phyloP scores from a whole-genome alignment of 2,329 filamentous ascomycete genomes.

The Lecanicillium sp. region DNA sequence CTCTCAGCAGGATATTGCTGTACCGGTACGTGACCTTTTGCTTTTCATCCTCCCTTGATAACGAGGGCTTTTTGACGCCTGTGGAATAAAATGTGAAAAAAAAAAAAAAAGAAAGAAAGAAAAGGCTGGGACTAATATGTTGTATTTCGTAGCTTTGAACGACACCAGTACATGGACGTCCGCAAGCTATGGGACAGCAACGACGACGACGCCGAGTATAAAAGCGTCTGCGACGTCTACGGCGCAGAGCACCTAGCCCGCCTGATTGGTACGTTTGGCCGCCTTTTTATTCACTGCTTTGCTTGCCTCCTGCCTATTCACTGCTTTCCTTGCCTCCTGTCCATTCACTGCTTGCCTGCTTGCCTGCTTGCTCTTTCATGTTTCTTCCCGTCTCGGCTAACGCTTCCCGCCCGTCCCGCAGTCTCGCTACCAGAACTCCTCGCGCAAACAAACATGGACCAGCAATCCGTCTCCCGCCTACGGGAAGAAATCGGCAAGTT shows the following conservation, averaged over 20 bases:
- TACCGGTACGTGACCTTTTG: slow-evolving; percentile 53
- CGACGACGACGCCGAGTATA: slow-evolving; percentile 58
- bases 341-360: neutral
- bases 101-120: too few relatives aligned
- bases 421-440: slow-evolving; percentile 88
- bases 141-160: slow-evolving; percentile 93
- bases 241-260: slow-evolving; percentile 88
- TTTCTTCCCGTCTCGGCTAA: neutral
- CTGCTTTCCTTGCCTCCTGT: too few relatives aligned
- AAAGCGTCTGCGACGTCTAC: slow-evolving; percentile 73
- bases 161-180: slow-evolving; percentile 76
- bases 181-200: slow-evolving; percentile 60
- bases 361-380: neutral
- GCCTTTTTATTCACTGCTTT: neutral
- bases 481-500: slow-evolving; percentile 85
- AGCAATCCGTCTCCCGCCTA: slow-evolving; percentile 79
- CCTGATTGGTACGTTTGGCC: slow-evolving; percentile 63
- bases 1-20: slow-evolving; percentile 77
- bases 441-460: slow-evolving; percentile 96
- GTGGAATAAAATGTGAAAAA: too few relatives aligned
- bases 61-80: too few relatives aligned
- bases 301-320: neutral
- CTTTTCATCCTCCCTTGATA: slow-evolving; percentile 10
- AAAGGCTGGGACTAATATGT: too few relatives aligned
- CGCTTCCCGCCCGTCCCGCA: slow-evolving; percentile 27